Evolutionary conservation across 2,329 filamentous ascomycete genomes (phyloP), one percentile per base, ranked within the genome.

Genomic region (Xylaria sp.): DNA sequence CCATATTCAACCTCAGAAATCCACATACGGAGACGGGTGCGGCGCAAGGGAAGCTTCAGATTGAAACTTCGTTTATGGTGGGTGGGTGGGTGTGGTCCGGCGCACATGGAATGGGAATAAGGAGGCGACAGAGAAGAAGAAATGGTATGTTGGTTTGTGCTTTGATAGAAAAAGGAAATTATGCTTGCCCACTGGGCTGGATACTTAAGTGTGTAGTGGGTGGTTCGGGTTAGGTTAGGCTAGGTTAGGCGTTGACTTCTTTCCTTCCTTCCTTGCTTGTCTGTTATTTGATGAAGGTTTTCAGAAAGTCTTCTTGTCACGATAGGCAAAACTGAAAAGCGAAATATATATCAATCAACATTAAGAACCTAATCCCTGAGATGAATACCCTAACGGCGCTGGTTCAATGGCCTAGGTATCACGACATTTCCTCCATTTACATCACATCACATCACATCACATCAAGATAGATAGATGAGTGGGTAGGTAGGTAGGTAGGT

Each of bases 221-320:
- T 12, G 25, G 37, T 40, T 46, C 1, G n/a, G n/a, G n/a, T n/a
- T n/a, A n/a, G n/a, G n/a, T n/a, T n/a, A n/a, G n/a, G n/a, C n/a
- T n/a, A 25, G 52, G 33, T 12, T 38, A 45, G 58, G 52, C 58
- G 52, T 60, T 56, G 2, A 43, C 6, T 14, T 33, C 15, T 43
- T 40, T 23, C 25, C 3, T 23, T 6, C 31, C 28, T 45, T 19
- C 15, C 9, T 19, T 3, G 31, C 8, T 46, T 46, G n/a, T n/a
- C n/a, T 46, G 12, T 50, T 19, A 19, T 23, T 37, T 23, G 12
- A 50, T 19, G 4, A 23, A 35, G 47, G 23, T 37, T 50, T 37
- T 35, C 47, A 37, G 8, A 14, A 31, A n/a, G 47, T 50, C 47
- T 37, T n/a, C n/a, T n/a, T n/a, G n/a, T n/a, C n/a, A n/a, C n/a